Conservation (phyloP, 768 basidiomycete genomes). For the Saitozyma sp. region DNA sequence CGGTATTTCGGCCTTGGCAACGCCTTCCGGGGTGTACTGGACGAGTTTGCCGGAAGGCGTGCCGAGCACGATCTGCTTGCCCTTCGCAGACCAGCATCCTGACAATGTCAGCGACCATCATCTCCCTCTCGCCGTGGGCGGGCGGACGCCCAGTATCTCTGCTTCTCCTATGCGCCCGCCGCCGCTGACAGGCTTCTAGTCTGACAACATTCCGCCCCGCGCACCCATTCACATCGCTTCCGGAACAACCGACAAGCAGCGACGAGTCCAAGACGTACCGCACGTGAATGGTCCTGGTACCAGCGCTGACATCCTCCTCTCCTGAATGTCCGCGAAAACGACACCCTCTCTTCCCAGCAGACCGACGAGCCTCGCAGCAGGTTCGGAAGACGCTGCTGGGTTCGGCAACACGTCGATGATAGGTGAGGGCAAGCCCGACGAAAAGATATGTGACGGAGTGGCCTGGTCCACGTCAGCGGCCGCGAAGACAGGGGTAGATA, state of each 20-base stretch:
- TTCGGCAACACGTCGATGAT: conserved; percentile 48
- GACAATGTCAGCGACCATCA: conserved; percentile 5
- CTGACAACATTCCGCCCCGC: no score
- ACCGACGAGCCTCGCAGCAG: conserved; percentile 19
- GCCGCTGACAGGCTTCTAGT: no score
- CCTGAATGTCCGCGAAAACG: conserved; percentile 41
- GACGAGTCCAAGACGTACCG: conserved; percentile 18
- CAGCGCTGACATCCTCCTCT: conserved; percentile 15
- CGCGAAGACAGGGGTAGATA: neutral
- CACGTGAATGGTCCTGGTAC: conserved; percentile 39
- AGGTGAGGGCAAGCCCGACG: conserved; percentile 18
- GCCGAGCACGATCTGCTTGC: conserved; percentile 55
- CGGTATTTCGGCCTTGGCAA: conserved; percentile 48
- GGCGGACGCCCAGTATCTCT: no score
- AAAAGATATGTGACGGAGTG: conserved; percentile 34
- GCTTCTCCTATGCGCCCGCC: no score
- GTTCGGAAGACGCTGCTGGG: conserved; percentile 30
- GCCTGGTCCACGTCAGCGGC: conserved; percentile 18
- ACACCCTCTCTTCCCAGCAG: conserved; percentile 29
- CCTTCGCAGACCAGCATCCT: conserved; percentile 56
- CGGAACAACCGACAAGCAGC: no score
- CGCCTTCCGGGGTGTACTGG: conserved; percentile 54
- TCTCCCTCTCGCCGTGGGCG: neutral
- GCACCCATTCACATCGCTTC: no score
- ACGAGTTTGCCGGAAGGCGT: conserved; percentile 40